Evolutionary conservation across 352 stramenopile genomes (phyloP).

Genomic region (Phytopythium ostracodes): DNA sequence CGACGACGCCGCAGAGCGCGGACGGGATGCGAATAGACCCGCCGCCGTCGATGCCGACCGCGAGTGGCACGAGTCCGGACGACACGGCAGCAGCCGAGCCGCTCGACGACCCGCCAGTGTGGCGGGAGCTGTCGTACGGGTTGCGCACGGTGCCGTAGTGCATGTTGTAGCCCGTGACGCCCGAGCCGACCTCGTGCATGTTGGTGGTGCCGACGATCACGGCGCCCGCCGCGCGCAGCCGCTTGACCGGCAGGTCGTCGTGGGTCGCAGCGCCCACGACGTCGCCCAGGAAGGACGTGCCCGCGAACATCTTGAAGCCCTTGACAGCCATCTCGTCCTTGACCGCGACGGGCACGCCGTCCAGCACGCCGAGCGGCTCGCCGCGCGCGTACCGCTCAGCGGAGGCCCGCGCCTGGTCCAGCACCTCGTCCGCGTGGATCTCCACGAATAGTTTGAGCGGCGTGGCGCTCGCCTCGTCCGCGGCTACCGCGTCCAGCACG

Average conservation of each 20-base stretch:
- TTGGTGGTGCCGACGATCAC: conserved; percentile 89
- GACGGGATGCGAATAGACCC: conserved; percentile 91
- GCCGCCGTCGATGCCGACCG: conserved; percentile 84
- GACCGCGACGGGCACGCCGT: conserved; percentile 85
- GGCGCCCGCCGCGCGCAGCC: conserved; percentile 66
- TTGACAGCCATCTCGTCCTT: conserved; percentile 86
- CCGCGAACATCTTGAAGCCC: conserved; percentile 60
- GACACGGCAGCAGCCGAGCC: conserved; percentile 86
- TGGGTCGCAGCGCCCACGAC: conserved; percentile 27
- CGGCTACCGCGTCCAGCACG: conserved; percentile 47
- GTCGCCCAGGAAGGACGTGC: conserved; percentile 74
- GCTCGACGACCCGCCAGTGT: conserved; percentile 89
- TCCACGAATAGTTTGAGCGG: conserved; percentile 75
- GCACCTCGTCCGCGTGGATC: conserved; percentile 64
- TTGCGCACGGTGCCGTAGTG: conserved; percentile 73
- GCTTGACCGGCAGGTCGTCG: conserved; percentile 53
- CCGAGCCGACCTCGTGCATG: conserved; percentile 85
- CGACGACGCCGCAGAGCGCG: conserved; percentile 83
- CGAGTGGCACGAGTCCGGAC: conserved; percentile 84
- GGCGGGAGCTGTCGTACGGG: conserved; percentile 80
- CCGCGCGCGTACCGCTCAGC: conserved; percentile 66
- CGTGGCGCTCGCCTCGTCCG: conserved; percentile 41
- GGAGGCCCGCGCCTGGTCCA: conserved; percentile 61
- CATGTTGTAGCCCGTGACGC: conserved; percentile 80
- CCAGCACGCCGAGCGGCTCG: conserved; percentile 65